Base-by-base conservation (phyloP, 2,329 filamentous ascomycete genomes). In the Metarhizium brunneum region DNA sequence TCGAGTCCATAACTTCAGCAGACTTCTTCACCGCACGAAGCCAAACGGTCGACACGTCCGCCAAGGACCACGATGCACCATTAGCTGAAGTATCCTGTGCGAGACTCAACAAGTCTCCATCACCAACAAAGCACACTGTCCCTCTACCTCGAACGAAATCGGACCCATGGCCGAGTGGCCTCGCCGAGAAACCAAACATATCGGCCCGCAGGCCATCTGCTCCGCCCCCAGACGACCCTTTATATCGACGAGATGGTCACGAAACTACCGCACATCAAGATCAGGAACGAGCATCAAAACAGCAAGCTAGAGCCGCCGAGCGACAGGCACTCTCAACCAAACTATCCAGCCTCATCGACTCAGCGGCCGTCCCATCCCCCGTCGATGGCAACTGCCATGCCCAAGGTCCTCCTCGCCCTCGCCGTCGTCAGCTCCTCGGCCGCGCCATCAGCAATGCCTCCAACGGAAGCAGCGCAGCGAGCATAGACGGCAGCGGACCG, bases 381-480 rank as follows among this genome's bases (percentile, higher is more conserved):
- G 45, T 52, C 32, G 58, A 61, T 47, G 56, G 54, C 40, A 50
- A 58, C 40, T 40, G 58, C n/a, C 59, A 40, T 38, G 47, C 55
- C 4, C 59, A 59, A 30, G 50, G 50, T 36, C 45, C 50, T 48
- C 5, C 66, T 54, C 60, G 66, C 18, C 61, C 68, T 54, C 61
- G 74, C 1, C 71, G 74, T 53, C 76, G 79, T 11, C 72, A 76
- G 54, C 78, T 85, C 55, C 69, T 85, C 3, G 82, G 82, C 5
- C 78, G 82, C 11, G 82, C 80, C 3, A 68, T 79, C 32, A 83
- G 80, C 68, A 84, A 83, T 62, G 74, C 74, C 2, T 84, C 81
- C 2, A 76, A 75, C 1, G 71, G 72, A 5, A 81, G 78, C 54
- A 77, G 69, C 53, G 64, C 64, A n/a, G 71, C 67, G 48, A 76